Evolutionary conservation across 2,329 filamentous ascomycete genomes (phyloP).

Genomic region (Fusarium phyllophilum): DNA sequence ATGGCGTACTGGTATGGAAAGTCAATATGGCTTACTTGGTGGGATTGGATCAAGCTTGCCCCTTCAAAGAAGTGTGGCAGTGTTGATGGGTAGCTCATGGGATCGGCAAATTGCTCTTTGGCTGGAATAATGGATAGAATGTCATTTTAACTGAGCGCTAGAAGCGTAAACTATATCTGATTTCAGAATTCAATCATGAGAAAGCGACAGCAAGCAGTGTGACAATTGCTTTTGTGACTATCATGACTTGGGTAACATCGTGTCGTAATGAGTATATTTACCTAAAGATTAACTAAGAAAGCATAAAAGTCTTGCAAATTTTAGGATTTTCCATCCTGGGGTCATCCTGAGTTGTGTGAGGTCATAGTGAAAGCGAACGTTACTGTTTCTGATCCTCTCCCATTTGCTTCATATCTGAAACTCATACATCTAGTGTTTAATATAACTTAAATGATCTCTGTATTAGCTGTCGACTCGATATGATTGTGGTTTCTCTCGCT

Average conservation of each 20-base stretch:
- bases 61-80: slow-evolving; percentile 7
- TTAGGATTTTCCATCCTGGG: too few species aligned
- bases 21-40: slow-evolving; percentile 6
- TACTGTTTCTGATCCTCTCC: background rate
- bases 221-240: background rate
- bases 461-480: background rate
- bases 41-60: slow-evolving; percentile 8
- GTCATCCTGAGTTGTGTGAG: background rate
- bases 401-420: background rate
- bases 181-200: background rate
- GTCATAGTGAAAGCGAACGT: background rate
- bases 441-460: background rate
- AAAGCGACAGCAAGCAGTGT: background rate
- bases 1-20: slow-evolving; percentile 36
- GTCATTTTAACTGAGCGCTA: slow-evolving; percentile 1
- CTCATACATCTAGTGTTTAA: background rate
- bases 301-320: background rate
- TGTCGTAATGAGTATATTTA: too few species aligned
- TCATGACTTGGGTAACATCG: too few species aligned
- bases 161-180: background rate
- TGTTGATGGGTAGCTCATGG: slow-evolving; percentile 4
- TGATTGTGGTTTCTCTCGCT: background rate
- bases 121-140: slow-evolving; percentile 25
- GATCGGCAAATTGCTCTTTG: slow-evolving; percentile 11
- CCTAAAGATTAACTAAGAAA: background rate